Base-by-base conservation (phyloP, 371 early-diverging fungal genomes). In the Cladochytrium tenue region DNA sequence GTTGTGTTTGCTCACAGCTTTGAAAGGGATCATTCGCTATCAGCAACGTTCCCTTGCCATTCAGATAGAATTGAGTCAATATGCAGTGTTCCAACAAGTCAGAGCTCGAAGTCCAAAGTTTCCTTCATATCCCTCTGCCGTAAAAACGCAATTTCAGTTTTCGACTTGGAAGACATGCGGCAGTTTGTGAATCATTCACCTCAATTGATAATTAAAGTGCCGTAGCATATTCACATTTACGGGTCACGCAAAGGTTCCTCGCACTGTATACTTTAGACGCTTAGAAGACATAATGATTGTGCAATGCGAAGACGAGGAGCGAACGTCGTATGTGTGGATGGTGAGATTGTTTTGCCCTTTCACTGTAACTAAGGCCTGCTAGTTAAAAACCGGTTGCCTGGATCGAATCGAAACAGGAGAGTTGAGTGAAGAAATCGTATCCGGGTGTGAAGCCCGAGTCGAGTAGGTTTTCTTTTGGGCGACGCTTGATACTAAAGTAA, bases 311-410 rank as follows among this genome's bases (percentile, higher is more conserved):
- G 62, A 70, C 27, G 70, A 69, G 1, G 89, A 90, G 59, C 88
- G 83, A 7, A 78, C 83, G 0, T 82, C 85, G 1, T 88, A 80
- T 66, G 88, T 91, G 15, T 93, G 93, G 93, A 90, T 91, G 89
- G 89, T 88, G 73, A 53, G 66, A 52, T 32, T 27, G n/a, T 55
- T 17, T 23, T 32, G 36, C 26, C 63, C 10, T 17, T 52, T 20
- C 26, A 4, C 35, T 23, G 4, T 13, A 57, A 57, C 13, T 35
- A 32, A 4, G n/a, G 3, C 43, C 32, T 26, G 43, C 20, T 27
- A 92, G 90, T 79, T 90, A 72, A 89, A 91, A 79, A 84, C 90
- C 0, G 90, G 88, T 0, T 88, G 88, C 75, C 74, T 92, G 51
- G 90, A 91, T 67, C 83, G 91, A 4, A 76, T 86, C 28, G 79